phyloP scores from a whole-genome alignment of 2,329 filamentous ascomycete species.

The Neurospora crassa region DNA sequence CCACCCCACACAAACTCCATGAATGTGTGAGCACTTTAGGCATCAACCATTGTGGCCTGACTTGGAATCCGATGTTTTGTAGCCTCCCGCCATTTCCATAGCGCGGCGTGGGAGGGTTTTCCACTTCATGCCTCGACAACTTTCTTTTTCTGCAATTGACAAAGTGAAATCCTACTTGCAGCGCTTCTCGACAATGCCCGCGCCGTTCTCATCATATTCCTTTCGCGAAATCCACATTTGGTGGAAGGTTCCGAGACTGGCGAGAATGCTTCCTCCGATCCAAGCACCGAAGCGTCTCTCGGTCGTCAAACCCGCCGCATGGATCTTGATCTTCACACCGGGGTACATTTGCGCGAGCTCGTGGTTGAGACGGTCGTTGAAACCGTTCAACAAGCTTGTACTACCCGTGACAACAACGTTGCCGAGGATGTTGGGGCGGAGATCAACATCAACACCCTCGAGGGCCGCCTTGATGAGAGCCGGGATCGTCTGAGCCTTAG shows the following conservation, averaged over 20 bases:
- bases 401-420: slow-evolving; percentile 93
- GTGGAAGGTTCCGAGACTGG: slow-evolving; percentile 93
- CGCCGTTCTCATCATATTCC: slow-evolving; percentile 94
- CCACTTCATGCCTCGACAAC: not conserved
- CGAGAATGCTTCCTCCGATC: slow-evolving; percentile 94
- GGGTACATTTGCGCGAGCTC: slow-evolving; percentile 79
- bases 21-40: not conserved
- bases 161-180: slow-evolving; percentile 56
- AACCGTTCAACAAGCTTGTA: slow-evolving; percentile 77
- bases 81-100: not conserved
- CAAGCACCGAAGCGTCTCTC: slow-evolving; percentile 90
- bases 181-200: slow-evolving; percentile 85
- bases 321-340: slow-evolving; percentile 76
- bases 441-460: slow-evolving; percentile 75
- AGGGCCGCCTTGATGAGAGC: slow-evolving; percentile 72
- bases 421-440: slow-evolving; percentile 70
- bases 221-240: slow-evolving; percentile 99
- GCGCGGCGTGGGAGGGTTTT: not conserved
- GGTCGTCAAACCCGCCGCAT: slow-evolving; percentile 74
- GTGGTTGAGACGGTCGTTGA: slow-evolving; percentile 80
- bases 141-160: not conserved
- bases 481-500: slow-evolving; percentile 71
- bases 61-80: not conserved
- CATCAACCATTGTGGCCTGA: not conserved
- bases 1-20: not conserved